Evolutionary conservation across 192 early-diverging fungal species (phyloP).

Genomic region (Thamnidium elegans): DNA sequence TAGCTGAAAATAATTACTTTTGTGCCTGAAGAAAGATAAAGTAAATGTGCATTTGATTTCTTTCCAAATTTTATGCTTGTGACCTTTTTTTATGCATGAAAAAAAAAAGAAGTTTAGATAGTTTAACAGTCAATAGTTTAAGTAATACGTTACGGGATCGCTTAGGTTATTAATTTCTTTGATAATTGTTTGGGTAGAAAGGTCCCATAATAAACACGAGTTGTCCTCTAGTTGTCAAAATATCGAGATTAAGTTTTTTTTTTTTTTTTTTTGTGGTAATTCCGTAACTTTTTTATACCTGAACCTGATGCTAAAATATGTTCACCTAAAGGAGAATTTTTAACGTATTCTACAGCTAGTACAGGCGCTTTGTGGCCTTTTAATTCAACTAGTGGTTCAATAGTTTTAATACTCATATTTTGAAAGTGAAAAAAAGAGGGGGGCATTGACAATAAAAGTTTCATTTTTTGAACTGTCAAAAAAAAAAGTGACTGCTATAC

Average conservation of each 20-base stretch:
- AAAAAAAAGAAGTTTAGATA: neutral
- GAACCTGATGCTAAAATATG: slow-evolving; percentile 33
- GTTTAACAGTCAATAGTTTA: neutral
- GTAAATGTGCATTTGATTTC: neutral
- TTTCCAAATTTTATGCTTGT: slow-evolving; percentile 23
- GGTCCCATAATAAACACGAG: slow-evolving; percentile 35
- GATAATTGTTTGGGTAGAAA: slow-evolving; percentile 1
- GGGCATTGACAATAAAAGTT: neutral
- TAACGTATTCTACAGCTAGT: slow-evolving; percentile 19
- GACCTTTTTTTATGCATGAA: slow-evolving; percentile 16
- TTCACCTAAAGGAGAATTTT: slow-evolving; percentile 20
- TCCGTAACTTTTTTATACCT: slow-evolving; percentile 21
- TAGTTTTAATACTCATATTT: neutral
- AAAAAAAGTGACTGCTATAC: slow-evolving; percentile 1
- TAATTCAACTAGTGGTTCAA: slow-evolving; percentile 7
- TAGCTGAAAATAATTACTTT: slow-evolving; percentile 16
- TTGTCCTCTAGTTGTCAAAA: slow-evolving; percentile 23
- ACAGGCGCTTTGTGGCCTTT: slow-evolving; percentile 29
- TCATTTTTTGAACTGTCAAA: neutral
- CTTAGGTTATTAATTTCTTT: slow-evolving; percentile 23
- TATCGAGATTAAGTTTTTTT: neutral
- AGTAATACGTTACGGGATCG: slow-evolving; percentile 11
- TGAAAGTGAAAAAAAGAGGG: neutral
- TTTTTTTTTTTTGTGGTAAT: neutral
- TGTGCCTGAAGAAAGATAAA: slow-evolving; percentile 35